Conservation (phyloP, 805 yeast species). For the Candida manassasensis region DNA sequence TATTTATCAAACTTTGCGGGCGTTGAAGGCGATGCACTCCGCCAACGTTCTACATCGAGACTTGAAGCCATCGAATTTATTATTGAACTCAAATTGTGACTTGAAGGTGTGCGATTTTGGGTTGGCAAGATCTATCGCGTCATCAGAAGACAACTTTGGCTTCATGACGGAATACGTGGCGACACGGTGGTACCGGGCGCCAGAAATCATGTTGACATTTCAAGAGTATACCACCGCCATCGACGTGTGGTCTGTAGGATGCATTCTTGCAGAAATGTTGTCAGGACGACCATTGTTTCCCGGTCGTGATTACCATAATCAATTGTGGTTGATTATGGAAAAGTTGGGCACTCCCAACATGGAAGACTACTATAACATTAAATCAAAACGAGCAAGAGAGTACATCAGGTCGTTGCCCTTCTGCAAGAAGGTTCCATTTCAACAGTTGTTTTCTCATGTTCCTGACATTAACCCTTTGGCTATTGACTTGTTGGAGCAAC, state of each 20-base stretch:
- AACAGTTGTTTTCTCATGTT: constrained; percentile 38
- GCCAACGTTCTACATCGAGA: constrained; percentile 95
- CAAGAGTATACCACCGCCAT: constrained; percentile 92
- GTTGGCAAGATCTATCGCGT: constrained; percentile 65
- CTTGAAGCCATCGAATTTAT: constrained; percentile 81
- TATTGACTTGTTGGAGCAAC: constrained; percentile 56
- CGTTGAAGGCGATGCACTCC: constrained; percentile 83
- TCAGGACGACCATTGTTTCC: constrained; percentile 87
- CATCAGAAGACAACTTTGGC: constrained; percentile 62
- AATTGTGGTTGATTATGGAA: constrained; percentile 77
- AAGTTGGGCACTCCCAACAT: constrained; percentile 82
- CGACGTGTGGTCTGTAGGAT: constrained; percentile 96
- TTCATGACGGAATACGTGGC: constrained; percentile 97
- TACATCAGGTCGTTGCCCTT: constrained; percentile 78
- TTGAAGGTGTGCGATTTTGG: constrained; percentile 94
- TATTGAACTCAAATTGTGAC: constrained; percentile 89
- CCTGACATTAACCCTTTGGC: constrained; percentile 37
- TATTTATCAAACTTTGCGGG: constrained; percentile 85
- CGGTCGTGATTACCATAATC: constrained; percentile 91
- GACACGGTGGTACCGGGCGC: constrained; percentile 96
- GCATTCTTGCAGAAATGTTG: constrained; percentile 88
- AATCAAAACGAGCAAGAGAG: constrained; percentile 81
- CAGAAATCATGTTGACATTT: constrained; percentile 93
- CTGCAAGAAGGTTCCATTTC: constrained; percentile 56
- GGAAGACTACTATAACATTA: constrained; percentile 71